Base-by-base conservation (phyloP, 2,329 filamentous ascomycete genomes). In the Pseudomassariella vexata region DNA sequence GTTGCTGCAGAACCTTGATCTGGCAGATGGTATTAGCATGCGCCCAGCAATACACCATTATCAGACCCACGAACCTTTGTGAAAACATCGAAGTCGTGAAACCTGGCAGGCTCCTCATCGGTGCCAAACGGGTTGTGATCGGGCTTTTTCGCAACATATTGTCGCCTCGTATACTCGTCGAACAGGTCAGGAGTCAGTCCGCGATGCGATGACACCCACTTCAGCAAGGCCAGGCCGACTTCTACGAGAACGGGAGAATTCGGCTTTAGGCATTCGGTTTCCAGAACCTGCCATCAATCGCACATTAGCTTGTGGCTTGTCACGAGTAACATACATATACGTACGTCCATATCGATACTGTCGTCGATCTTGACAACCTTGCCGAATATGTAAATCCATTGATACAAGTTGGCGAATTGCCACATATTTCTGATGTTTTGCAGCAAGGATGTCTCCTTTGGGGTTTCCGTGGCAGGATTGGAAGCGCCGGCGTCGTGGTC, bases 301-400 rank as follows among this genome's bases (percentile, higher is more conserved):
- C 5, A 10, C 28, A 17, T 21, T 22, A 28, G 27, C 16, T 22
- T 30, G 25, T 24, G 11, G 21, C 24, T 9, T 16, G 14, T 10
- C 22, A 25, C 21, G 15, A 20, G 19, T 24, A 26, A 20, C 14
- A 37, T 28, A 11, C 33, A 34, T 30, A 34, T 39, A 48, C 65
- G 49, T 76, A 95, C 92, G 66, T 96, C 89, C 43, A 95, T 84
- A 52, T 90, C 87, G 41, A 95, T 72, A 52, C 83, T 79, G 41
- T 94, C 84, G 48, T 92, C 82, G 44, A 96, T 85, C 64, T 94
- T 95, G 56, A 94, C 80, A 25, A 80, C 80, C 49, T 83, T 80
- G 40, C 90, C 89, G 58, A 98, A 98, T 24, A 90, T 76, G 56
- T 82, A 85, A 39, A 96, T 85, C 73, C 88, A 98, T 62, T 98